These are phyloP conservation scores for Mycena albidolilacea DNA, from an alignment of 768 basidiomycete species.

Conservation along the genomic window DNA sequence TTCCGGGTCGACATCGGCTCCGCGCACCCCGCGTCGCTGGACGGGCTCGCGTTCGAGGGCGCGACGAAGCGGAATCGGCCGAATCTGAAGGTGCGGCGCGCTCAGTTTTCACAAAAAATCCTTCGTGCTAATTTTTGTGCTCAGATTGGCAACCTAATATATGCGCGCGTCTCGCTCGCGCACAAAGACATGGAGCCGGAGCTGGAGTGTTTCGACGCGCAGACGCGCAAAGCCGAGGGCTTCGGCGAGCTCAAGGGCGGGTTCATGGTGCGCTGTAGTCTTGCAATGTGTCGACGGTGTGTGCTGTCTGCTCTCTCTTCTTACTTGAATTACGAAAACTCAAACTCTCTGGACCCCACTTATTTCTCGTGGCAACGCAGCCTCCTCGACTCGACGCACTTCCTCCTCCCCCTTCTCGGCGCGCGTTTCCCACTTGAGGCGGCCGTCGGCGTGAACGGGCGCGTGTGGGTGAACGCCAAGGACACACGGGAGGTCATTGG, in stretches of 20 bases:
- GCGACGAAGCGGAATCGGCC: constrained; percentile 96
- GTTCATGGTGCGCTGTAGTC: constrained; percentile 84
- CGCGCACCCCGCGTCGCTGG: constrained; percentile 87
- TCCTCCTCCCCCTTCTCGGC: constrained; percentile 86
- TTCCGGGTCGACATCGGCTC: constrained; percentile 96
- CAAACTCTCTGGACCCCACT: no score
- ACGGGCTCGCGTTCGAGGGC: constrained; percentile 95
- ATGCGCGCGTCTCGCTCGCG: constrained; percentile 93
- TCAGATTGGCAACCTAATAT: constrained; percentile 92
- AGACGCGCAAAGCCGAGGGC: constrained; percentile 92
- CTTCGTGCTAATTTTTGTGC: background rate
- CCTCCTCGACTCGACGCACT: constrained; percentile 85
- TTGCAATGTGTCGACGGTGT: constrained; percentile 90
- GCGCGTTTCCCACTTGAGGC: constrained; percentile 87
- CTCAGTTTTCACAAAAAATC: background rate
- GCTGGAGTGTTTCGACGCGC: constrained; percentile 95
- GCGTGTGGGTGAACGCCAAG: constrained; percentile 89
- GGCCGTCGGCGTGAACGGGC: constrained; percentile 93
- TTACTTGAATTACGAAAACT: background rate
- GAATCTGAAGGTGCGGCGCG: constrained; percentile 81
- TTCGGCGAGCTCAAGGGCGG: constrained; percentile 96
- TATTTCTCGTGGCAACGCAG: constrained; percentile 44
- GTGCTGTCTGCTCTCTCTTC: constrained; percentile 45
- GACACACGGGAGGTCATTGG: constrained; percentile 83
- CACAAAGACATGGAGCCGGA: constrained; percentile 99